phyloP scores from a whole-genome alignment of 208 protist genomes.

The Herpetomonas tarakana region DNA sequence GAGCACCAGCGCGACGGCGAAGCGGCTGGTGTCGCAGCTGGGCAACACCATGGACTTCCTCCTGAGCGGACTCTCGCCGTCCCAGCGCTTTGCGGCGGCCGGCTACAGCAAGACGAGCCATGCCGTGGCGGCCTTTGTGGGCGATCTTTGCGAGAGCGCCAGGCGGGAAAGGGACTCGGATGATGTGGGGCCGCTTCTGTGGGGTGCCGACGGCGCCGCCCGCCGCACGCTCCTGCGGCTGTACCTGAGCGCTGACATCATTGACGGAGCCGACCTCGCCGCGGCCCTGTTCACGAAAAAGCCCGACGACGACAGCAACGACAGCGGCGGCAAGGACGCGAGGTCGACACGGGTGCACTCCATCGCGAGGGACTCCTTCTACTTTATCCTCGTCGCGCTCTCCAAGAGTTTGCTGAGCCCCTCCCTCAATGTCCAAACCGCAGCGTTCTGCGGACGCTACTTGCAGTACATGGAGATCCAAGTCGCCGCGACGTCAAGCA shows the following conservation, averaged over 20 bases:
- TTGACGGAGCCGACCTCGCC: constrained; percentile 38
- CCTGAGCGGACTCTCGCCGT: constrained; percentile 33
- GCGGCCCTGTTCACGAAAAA: constrained; percentile 8
- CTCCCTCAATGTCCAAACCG: constrained; percentile 49
- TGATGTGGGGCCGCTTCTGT: constrained; percentile 26
- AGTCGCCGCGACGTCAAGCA: not conserved
- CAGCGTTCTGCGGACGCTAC: constrained; percentile 55
- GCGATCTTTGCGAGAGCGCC: not conserved
- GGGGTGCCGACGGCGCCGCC: constrained; percentile 45
- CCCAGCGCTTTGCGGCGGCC: constrained; percentile 31
- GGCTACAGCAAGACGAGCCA: constrained; percentile 3
- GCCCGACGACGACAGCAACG: too few relatives aligned
- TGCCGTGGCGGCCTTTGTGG: constrained; percentile 10
- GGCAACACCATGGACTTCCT: constrained; percentile 63
- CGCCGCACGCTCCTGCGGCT: constrained; percentile 71
- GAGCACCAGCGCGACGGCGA: constrained; percentile 8
- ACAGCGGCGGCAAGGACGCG: not conserved
- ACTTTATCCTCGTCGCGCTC: constrained; percentile 45
- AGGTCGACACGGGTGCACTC: constrained; percentile 3
- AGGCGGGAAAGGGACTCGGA: not conserved
- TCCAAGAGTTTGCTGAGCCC: constrained; percentile 41
- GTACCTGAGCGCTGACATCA: constrained; percentile 61
- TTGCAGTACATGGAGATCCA: constrained; percentile 46
- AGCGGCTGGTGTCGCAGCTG: constrained; percentile 52
- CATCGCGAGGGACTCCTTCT: constrained; percentile 43